Evolutionary conservation across 148 eudicot species (phyloP), one percentile per base, ranked within the genome.

Genomic region (Chenopodium quinoa): DNA sequence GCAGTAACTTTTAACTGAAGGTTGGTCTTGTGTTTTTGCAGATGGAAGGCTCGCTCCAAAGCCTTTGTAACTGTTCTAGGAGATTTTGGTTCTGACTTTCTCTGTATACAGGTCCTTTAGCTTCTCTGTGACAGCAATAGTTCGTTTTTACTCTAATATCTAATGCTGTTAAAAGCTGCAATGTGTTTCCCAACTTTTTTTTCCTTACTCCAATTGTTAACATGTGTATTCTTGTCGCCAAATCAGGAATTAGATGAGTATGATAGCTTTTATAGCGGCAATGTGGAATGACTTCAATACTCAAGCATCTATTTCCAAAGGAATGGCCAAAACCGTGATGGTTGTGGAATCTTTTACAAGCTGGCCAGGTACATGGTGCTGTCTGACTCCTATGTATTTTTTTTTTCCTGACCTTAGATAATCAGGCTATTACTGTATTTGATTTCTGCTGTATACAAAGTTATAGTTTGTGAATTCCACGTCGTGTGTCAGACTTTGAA

Each of bases 11-110:
- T 71, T 68, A 25, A 44, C 66, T 75, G 4, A 23, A 58, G 34
- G 31, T 54, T n/a, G 67, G 46, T 13, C 50, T 46, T 74, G 60
- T 78, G 69, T 77, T 77, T 80, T 79, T 78, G 68, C 82, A 95
- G 97, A 88, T 92, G 99, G 99, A 93, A 95, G 88, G 90, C 91
- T 86, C 97, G 99, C 75, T 93, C 94, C 14, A 84, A 86, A 77
- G 92, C 94, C 80, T 74, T 95, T 84, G 80, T 95, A 78, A 84
- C 88, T 67, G 85, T 91, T 80, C 89, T 95, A 47, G 86, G 87
- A 87, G 85, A 85, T 84, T 89, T 95, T 12, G 90, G 75, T 64
- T 88, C 91, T 62, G 97, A 95, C 85, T 89, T 95, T 76, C 87
- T 91, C 79, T 92, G 99, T 87, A 82, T 95, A 86, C 99, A 95